These are phyloP conservation scores for Coemansia sp. DNA, from an alignment of 192 early-diverging fungal species.

Conservation along the genomic window DNA sequence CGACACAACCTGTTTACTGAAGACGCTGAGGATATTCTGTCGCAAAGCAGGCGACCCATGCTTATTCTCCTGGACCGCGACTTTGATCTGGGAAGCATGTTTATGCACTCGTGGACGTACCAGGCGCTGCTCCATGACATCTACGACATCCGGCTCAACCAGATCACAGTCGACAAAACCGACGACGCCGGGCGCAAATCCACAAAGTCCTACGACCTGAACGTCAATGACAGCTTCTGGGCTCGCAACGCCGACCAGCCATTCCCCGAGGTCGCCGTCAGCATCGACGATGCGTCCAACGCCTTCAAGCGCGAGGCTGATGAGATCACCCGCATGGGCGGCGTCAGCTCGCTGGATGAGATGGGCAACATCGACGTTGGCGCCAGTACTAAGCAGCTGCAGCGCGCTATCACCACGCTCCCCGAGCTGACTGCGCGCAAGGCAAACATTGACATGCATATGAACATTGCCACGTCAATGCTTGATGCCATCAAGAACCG, in stretches of 20 bases:
- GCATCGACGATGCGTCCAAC: constrained; percentile 90
- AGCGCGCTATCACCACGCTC: constrained; percentile 86
- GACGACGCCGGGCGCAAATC: constrained; percentile 65
- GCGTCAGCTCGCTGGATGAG: constrained; percentile 72
- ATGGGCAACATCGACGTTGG: constrained; percentile 62
- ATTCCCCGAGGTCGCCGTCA: constrained; percentile 96
- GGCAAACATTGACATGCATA: constrained; percentile 95
- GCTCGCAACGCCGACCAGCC: constrained; percentile 85
- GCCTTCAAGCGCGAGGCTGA: constrained; percentile 95
- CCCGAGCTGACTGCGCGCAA: constrained; percentile 96
- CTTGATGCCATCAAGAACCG: constrained; percentile 88
- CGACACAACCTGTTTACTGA: constrained; percentile 82
- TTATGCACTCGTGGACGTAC: constrained; percentile 98
- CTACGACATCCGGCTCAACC: constrained; percentile 88
- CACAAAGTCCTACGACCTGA: constrained; percentile 84
- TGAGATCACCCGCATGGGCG: constrained; percentile 82
- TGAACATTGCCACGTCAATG: constrained; percentile 92
- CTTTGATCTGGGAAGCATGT: constrained; percentile 87
- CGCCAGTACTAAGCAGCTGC: constrained; percentile 83
- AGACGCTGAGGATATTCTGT: constrained; percentile 38
- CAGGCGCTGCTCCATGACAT: constrained; percentile 95
- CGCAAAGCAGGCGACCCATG: constrained; percentile 68
- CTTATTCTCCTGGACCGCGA: constrained; percentile 90
- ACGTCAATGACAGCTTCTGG: constrained; percentile 93
- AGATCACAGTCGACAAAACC: constrained; percentile 61